A percentile compares a stretch with the other conserved stretches of the same genome.
Conservation (phyloP, 805 yeast species). For the Danielia oregonensis region DNA sequence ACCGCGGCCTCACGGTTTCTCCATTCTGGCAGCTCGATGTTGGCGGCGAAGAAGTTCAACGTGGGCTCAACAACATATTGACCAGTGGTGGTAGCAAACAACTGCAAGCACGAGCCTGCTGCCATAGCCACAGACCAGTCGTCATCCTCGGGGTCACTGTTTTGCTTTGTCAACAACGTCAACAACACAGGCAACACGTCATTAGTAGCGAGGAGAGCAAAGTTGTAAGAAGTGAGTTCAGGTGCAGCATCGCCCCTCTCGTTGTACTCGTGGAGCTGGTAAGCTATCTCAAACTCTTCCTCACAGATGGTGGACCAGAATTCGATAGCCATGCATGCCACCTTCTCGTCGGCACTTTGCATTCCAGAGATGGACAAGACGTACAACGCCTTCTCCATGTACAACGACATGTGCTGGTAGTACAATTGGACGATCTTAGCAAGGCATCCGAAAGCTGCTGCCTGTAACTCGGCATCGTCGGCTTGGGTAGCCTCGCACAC, state of each 20-base stretch:
- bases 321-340: constrained; percentile 97
- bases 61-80: constrained; percentile 84
- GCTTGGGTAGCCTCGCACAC: constrained; percentile 99
- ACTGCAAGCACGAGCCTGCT: constrained; percentile 93
- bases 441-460: constrained; percentile 92
- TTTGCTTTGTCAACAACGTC: constrained; percentile 76
- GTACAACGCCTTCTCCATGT: constrained; percentile 95
- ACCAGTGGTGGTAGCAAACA: constrained; percentile 89
- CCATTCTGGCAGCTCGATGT: constrained; percentile 62
- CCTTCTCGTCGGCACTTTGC: constrained; percentile 79
- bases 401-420: constrained; percentile 85
- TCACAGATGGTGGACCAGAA: constrained; percentile 99
- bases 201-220: constrained; percentile 78
- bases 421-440: constrained; percentile 88
- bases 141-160: constrained; percentile 91
- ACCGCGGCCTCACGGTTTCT: constrained; percentile 94
- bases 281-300: constrained; percentile 81
- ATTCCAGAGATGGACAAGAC: constrained; percentile 88
- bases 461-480: constrained; percentile 73
- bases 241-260: constrained; percentile 26
- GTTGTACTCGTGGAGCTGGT: constrained; percentile 61
- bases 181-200: constrained; percentile 88
- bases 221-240: constrained; percentile 61
- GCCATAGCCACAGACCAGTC: constrained; percentile 99
- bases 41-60: constrained; percentile 74